phyloP scores from a whole-genome alignment of 805 yeast species.

The Scheffersomyces spartinae region DNA sequence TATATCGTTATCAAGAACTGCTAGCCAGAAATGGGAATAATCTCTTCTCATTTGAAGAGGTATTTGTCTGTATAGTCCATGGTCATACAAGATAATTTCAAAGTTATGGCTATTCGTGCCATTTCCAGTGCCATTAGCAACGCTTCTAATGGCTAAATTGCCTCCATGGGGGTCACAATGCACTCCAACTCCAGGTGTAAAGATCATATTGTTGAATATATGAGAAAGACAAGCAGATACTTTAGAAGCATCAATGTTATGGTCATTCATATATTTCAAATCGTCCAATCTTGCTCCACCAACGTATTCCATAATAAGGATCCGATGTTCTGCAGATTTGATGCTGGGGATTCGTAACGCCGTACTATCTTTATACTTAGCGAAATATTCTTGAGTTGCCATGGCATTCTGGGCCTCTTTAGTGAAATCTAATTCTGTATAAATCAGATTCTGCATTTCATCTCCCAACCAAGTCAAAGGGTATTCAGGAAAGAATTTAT shows the following conservation, averaged over 20 bases:
- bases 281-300: slow-evolving; percentile 80
- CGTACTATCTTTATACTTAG: slow-evolving; percentile 42
- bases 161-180: slow-evolving; percentile 99
- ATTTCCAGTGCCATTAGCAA: slow-evolving; percentile 17
- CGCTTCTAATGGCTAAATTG: slow-evolving; percentile 66
- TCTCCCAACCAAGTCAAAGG: slow-evolving; percentile 94
- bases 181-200: slow-evolving; percentile 80
- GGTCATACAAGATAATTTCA: slow-evolving; percentile 88
- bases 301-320: slow-evolving; percentile 80
- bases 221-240: slow-evolving; percentile 83
- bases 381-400: slow-evolving; percentile 59
- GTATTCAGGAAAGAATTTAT: slow-evolving; percentile 81
- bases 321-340: slow-evolving; percentile 50
- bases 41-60: slow-evolving; percentile 65
- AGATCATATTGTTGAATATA: slow-evolving; percentile 89
- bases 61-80: slow-evolving; percentile 83
- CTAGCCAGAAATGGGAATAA: slow-evolving; percentile 89
- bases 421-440: slow-evolving; percentile 80
- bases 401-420: slow-evolving; percentile 78
- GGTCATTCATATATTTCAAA: slow-evolving; percentile 44
- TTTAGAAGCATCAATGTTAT: slow-evolving; percentile 61
- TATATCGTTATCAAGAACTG: slow-evolving; percentile 62
- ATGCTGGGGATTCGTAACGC: slow-evolving; percentile 75
- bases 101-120: slow-evolving; percentile 46
- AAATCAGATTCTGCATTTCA: slow-evolving; percentile 77